Conservation (phyloP, 139 green algal genomes). For the Tetradesmus obliquus region DNA sequence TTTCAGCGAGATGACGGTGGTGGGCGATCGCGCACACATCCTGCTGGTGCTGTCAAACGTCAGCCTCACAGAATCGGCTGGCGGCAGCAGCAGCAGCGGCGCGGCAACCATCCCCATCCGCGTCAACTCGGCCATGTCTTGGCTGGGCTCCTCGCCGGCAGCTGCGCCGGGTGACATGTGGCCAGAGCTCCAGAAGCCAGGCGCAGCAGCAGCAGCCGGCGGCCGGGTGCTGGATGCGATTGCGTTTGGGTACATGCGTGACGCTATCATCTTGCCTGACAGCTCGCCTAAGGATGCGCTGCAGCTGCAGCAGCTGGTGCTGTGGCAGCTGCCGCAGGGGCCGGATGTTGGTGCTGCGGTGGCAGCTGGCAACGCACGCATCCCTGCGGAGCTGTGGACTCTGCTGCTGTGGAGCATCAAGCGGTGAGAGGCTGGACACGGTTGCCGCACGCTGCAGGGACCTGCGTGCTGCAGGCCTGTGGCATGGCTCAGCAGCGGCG, state of each 20-base stretch:
- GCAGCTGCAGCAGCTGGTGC: constrained; percentile 40
- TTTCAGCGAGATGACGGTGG: not conserved
- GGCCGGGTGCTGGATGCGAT: not conserved
- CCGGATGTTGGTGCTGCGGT: not conserved
- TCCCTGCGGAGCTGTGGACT: constrained; percentile 8
- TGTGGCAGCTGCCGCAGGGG: constrained; percentile 37
- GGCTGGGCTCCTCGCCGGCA: constrained; percentile 1
- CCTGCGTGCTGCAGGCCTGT: no score
- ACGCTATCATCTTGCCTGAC: not conserved
- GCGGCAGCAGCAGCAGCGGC: constrained; percentile 3
- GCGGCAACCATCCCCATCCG: not conserved
- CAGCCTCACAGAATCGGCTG: not conserved
- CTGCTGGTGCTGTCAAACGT: constrained; percentile 32
- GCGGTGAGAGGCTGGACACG: not conserved
- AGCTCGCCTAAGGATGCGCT: not conserved
- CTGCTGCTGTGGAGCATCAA: constrained; percentile 32
- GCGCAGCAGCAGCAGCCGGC: not conserved
- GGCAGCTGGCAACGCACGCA: not conserved
- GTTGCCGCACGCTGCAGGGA: not conserved
- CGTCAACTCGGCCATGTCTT: constrained; percentile 2
- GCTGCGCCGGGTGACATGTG: not conserved
- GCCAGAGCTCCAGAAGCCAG: not conserved
- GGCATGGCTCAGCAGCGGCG: no score
- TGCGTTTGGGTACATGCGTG: not conserved
- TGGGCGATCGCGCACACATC: constrained; percentile 27